Percentiles rank a stretch among this genome's conserved stretches.
Evolutionary conservation across 2,329 filamentous ascomycete genomes (phyloP).

Genomic region (Phialophora macrospora): DNA sequence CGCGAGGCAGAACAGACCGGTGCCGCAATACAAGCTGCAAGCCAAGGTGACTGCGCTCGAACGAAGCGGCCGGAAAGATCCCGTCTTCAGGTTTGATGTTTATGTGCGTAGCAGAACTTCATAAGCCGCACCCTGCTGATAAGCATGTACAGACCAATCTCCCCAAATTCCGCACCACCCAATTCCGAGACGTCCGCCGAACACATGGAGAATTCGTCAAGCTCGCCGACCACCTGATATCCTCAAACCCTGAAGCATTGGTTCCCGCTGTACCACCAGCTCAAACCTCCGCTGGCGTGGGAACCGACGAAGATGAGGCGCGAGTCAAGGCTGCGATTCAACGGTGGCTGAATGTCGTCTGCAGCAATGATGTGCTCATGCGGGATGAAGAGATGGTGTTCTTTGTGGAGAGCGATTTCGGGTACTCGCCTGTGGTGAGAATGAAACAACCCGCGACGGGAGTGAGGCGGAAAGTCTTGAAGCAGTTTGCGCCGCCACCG

Average conservation of each 20-base stretch:
- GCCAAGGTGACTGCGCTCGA: conserved; percentile 94
- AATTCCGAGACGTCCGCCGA: conserved; percentile 95
- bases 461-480: conserved; percentile 90
- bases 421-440: conserved; percentile 92
- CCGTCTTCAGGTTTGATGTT: conserved; percentile 91
- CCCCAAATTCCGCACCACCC: conserved; percentile 95
- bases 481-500: conserved; percentile 96
- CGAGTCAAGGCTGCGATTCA: conserved; percentile 89
- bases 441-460: conserved; percentile 97
- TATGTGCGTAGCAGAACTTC: conserved; percentile 67
- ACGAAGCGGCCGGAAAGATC: conserved; percentile 91
- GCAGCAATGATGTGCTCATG: conserved; percentile 88
- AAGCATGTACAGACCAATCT: conserved; percentile 77
- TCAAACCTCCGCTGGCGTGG: conserved; percentile 90
- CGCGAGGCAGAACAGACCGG: conserved; percentile 52
- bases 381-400: conserved; percentile 96
- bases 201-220: conserved; percentile 96
- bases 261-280: conserved; percentile 94
- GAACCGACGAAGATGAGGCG: conserved; percentile 92
- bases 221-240: conserved; percentile 93
- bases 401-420: conserved; percentile 98
- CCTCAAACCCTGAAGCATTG: conserved; percentile 93
- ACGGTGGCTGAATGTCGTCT: conserved; percentile 92
- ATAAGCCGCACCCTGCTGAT: conserved; percentile 25
- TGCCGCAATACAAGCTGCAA: conserved; percentile 81